These are phyloP conservation scores for Stephanodiscus minutulus DNA, from an alignment of 108 stramenopile genomes.

Conservation along the genomic window DNA sequence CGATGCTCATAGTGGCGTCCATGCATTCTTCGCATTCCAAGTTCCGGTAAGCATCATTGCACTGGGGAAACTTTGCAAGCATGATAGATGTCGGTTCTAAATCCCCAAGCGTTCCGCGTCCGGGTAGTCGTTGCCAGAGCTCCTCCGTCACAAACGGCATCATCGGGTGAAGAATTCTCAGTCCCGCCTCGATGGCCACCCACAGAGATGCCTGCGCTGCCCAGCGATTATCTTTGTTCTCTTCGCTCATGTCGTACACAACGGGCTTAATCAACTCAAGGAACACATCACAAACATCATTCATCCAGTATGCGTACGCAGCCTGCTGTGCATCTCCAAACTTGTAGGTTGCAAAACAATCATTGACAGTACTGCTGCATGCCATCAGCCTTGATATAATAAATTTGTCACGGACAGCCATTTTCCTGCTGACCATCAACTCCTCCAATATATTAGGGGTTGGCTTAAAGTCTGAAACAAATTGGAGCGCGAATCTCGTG, in stretches of 20 bases:
- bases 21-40: constrained; percentile 71
- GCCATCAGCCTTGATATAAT: constrained; percentile 94
- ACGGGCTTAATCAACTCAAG: constrained; percentile 99
- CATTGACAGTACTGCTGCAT: constrained; percentile 71
- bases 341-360: constrained; percentile 70
- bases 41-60: constrained; percentile 58
- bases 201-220: constrained; percentile 95
- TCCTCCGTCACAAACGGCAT: constrained; percentile 99
- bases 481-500: constrained; percentile 89
- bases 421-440: constrained; percentile 79
- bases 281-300: constrained; percentile 96
- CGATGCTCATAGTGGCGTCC: constrained; percentile 77
- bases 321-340: constrained; percentile 92
- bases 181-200: constrained; percentile 87
- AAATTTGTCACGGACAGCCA: constrained; percentile 86
- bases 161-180: constrained; percentile 96
- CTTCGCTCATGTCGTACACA: constrained; percentile 74
- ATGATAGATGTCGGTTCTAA: constrained; percentile 91
- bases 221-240: constrained; percentile 76
- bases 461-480: constrained; percentile 88
- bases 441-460: constrained; percentile 81
- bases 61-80: constrained; percentile 91
- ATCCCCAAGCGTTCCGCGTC: constrained; percentile 89
- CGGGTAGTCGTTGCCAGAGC: constrained; percentile 99
- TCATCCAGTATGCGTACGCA: constrained; percentile 90